Percentiles rank a stretch among this genome's conserved stretches.
phyloP scores from a whole-genome alignment of 2,329 filamentous ascomycete genomes.

The Bipolaris victoriae region DNA sequence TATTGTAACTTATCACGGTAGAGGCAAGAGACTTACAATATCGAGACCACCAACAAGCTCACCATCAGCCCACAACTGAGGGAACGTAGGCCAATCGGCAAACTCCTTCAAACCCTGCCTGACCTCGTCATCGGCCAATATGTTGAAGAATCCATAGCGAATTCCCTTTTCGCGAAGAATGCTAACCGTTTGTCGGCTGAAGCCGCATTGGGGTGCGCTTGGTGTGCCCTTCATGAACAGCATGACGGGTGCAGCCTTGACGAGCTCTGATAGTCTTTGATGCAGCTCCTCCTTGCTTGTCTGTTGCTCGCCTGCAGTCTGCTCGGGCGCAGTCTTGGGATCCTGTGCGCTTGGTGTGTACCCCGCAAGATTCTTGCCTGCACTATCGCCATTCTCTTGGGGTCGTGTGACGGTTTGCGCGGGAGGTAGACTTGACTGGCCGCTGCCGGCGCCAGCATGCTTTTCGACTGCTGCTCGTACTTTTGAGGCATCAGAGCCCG shows the following conservation, averaged over 20 bases:
- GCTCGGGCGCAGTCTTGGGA: constrained; percentile 56
- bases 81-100: constrained; percentile 98
- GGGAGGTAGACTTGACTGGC: constrained; percentile 50
- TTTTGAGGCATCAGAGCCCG: constrained; percentile 85
- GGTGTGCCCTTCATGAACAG: constrained; percentile 99
- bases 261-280: constrained; percentile 79
- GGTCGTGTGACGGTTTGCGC: constrained; percentile 54
- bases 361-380: constrained; percentile 50
- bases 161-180: constrained; percentile 88
- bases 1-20: not conserved
- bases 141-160: constrained; percentile 99
- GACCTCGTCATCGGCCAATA: constrained; percentile 95
- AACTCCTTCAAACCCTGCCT: constrained; percentile 95
- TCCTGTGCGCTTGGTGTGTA: constrained; percentile 54
- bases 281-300: constrained; percentile 80
- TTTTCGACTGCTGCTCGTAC: constrained; percentile 86
- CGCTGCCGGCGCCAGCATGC: constrained; percentile 65
- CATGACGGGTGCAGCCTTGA: constrained; percentile 97
- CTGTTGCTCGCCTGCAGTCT: constrained; percentile 46
- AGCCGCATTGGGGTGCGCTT: constrained; percentile 85
- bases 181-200: constrained; percentile 86
- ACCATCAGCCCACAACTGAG: constrained; percentile 89
- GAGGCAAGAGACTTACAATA: constrained; percentile 70
- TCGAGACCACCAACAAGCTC: constrained; percentile 93
- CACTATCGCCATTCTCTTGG: constrained; percentile 45